A percentile compares a stretch with the other conserved stretches of the same genome.
These are phyloP conservation scores for Rubia peregrina DNA, from an alignment of 305 asterid genomes.

Conservation along the genomic window DNA sequence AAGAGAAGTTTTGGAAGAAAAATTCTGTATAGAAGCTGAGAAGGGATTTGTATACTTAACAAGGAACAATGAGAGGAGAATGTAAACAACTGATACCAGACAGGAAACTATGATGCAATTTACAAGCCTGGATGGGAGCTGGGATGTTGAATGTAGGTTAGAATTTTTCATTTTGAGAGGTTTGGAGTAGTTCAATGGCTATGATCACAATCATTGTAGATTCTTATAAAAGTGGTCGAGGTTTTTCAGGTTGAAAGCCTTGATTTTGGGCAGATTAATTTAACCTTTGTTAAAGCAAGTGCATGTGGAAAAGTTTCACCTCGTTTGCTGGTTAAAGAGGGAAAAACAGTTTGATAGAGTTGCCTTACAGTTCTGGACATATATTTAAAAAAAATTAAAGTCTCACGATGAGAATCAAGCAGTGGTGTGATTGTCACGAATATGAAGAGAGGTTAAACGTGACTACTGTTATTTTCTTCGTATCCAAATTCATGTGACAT, in stretches of 20 bases:
- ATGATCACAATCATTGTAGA: no score
- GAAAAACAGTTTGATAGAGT: no score
- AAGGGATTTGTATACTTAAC: constrained; percentile 19
- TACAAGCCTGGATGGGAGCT: constrained; percentile 21
- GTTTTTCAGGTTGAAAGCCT: not conserved
- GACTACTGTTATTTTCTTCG: no score
- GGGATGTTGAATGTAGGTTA: constrained; percentile 22
- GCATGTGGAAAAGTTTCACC: not conserved
- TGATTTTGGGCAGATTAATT: not conserved
- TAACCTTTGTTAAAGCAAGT: not conserved
- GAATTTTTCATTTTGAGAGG: constrained; percentile 30
- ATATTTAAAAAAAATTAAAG: no score
- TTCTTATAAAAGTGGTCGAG: not conserved
- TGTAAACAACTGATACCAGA: constrained; percentile 25
- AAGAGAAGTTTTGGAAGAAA: constrained; percentile 37
- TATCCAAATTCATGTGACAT: no score
- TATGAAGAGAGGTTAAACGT: no score
- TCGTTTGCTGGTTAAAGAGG: not conserved
- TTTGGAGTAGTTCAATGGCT: constrained; percentile 7
- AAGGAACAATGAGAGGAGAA: constrained; percentile 27
- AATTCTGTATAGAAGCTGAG: constrained; percentile 20
- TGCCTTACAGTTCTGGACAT: no score
- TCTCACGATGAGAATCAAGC: not conserved
- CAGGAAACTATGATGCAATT: constrained; percentile 29
- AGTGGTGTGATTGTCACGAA: not conserved